Percentiles rank a stretch among this genome's conserved stretches.
Evolutionary conservation across 352 stramenopile genomes (phyloP).

Genomic region (Halophytophthora batemanensis): DNA sequence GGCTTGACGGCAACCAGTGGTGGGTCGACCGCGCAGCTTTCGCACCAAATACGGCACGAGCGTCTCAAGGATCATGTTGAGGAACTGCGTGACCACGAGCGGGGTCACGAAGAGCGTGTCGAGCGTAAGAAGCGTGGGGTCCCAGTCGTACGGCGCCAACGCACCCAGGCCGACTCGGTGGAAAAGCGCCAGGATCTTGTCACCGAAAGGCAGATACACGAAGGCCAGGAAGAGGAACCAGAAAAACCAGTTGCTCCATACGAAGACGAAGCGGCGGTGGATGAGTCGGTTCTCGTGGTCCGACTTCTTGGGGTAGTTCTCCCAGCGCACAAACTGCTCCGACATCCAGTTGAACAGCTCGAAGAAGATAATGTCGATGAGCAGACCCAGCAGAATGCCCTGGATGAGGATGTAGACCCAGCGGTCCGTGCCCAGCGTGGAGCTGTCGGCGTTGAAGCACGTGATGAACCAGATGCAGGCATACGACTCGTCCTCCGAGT

Average conservation of each 20-base stretch:
- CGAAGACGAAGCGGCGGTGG: conserved; percentile 86
- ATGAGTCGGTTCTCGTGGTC: conserved; percentile 86
- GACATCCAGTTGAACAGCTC: conserved; percentile 88
- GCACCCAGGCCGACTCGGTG: conserved; percentile 41
- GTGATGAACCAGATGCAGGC: conserved; percentile 80
- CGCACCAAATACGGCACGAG: conserved; percentile 82
- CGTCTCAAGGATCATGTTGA: conserved; percentile 88
- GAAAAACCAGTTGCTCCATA: conserved; percentile 92
- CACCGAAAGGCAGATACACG: conserved; percentile 87
- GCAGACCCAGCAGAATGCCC: conserved; percentile 70
- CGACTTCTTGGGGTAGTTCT: conserved; percentile 86
- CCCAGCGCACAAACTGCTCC: conserved; percentile 83
- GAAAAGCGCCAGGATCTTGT: conserved; percentile 59
- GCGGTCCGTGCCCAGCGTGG: conserved; percentile 75
- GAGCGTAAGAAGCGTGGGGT: conserved; percentile 68
- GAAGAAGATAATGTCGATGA: conserved; percentile 90
- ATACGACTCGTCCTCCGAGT: conserved; percentile 39
- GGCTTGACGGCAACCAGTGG: conserved; percentile 58
- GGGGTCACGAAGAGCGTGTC: conserved; percentile 88
- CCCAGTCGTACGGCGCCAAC: conserved; percentile 69
- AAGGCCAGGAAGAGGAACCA: conserved; percentile 90
- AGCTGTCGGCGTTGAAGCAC: conserved; percentile 74
- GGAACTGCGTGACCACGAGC: conserved; percentile 84
- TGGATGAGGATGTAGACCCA: conserved; percentile 90
- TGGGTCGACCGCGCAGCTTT: conserved; percentile 65